Evolutionary conservation across 257 asterid species (phyloP), one percentile per base, ranked within the genome.

Genomic region (Eucommia ulmoides): DNA sequence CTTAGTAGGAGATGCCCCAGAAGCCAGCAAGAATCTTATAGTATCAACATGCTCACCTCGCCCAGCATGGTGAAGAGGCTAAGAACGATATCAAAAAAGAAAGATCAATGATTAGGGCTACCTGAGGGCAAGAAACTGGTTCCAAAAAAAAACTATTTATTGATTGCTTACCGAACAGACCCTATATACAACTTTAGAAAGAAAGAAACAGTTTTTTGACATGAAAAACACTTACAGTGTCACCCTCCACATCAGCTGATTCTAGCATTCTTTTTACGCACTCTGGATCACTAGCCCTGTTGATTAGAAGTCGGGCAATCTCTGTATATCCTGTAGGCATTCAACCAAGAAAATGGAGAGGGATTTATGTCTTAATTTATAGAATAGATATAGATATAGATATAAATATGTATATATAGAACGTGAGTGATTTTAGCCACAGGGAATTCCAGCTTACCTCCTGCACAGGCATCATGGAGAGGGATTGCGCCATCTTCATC

Each of bases 41-140:
- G 69, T 76, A 64, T 65, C 60, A 44, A 33, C 71, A 50, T 75
- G 76, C 65, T 86, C 94, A 1, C 96, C 94, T 68, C 94, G 72
- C 35, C 86, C 93, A 55, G 96, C 96, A 72, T 82, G 86, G 60
- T 82, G 96, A 45, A 86, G 93, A 59, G 96, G 93, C 96, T 82
- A 52, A 45, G 21, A 23, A 60, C 20, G 59, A 7, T 12, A 29
- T 29, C 12, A 29, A 29, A 29, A 29, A 29, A 29, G 12, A 29
- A 7, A 29, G 38, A 5, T 29, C 38, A 29, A 5, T 29, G 12
- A 29, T 12, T 29, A 29, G 38, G 8, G 12, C 38, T 29, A 5
- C 38, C n/a, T n/a, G n/a, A n/a, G n/a, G n/a, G n/a, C n/a, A n/a
- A n/a, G n/a, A n/a, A n/a, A n/a, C n/a, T n/a, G n/a, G n/a, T n/a